phyloP scores from a whole-genome alignment of 768 basidiomycete genomes.

The Panellus pusillus region DNA sequence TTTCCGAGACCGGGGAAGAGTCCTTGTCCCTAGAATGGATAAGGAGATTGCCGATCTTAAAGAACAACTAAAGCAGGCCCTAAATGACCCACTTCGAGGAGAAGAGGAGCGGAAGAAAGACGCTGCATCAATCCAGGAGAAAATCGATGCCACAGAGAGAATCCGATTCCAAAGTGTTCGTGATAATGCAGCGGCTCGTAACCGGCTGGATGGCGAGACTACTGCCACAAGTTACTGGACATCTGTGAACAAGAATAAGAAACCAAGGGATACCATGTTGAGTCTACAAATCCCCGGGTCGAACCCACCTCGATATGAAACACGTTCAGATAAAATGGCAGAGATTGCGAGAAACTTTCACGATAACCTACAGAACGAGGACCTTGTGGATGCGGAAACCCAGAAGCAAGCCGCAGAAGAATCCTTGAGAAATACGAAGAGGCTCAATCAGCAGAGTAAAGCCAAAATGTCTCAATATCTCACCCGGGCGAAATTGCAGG shows the following conservation, averaged over 20 bases:
- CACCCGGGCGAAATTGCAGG: not conserved
- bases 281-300: conserved; percentile 6
- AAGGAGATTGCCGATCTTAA: not conserved
- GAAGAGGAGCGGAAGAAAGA: not conserved
- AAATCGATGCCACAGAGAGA: conserved; percentile 2
- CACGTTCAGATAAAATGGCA: conserved; percentile 31
- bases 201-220: conserved; percentile 12
- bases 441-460: too few relatives aligned
- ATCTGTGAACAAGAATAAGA: not conserved
- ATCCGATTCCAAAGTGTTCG: not conserved
- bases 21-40: not conserved
- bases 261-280: conserved; percentile 23
- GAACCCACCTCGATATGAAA: conserved; percentile 16
- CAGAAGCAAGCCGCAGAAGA: too few relatives aligned
- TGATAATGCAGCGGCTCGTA: conserved; percentile 9
- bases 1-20: not conserved
- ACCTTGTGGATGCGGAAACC: not conserved
- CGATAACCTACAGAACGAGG: conserved; percentile 26
- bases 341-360: conserved; percentile 30
- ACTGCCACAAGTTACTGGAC: conserved; percentile 25
- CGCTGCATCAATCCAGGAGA: not conserved
- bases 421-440: too few relatives aligned
- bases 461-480: not conserved
- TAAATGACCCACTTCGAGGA: not conserved
- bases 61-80: not conserved